A percentile compares a stretch with the other conserved stretches of the same genome.
These are phyloP conservation scores for Thalassiosira hispida DNA, from an alignment of 352 stramenopile genomes.

Conservation along the genomic window DNA sequence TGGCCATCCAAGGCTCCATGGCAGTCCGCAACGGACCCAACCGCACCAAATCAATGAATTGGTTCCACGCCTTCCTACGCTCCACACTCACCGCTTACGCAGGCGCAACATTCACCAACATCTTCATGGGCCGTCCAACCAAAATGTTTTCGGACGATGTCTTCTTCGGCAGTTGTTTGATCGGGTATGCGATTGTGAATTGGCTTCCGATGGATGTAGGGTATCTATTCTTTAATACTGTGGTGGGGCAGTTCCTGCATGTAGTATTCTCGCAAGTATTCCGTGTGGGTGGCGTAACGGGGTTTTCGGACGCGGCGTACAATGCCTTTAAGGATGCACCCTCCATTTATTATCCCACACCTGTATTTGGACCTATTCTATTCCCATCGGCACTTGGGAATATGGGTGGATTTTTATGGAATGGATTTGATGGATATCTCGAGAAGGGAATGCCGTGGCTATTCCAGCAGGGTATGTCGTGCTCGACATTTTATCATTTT, in stretches of 20 bases:
- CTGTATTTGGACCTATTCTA: constrained; percentile 80
- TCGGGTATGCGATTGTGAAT: constrained; percentile 73
- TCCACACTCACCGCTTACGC: constrained; percentile 64
- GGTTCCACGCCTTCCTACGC: constrained; percentile 81
- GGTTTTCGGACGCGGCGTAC: constrained; percentile 62
- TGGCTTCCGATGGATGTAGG: constrained; percentile 70
- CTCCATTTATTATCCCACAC: constrained; percentile 75
- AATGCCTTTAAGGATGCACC: constrained; percentile 63
- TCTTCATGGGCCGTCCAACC: constrained; percentile 82
- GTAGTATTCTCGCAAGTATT: constrained; percentile 73
- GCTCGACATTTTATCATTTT: constrained; percentile 82
- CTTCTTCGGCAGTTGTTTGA: constrained; percentile 61
- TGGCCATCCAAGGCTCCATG: constrained; percentile 61
- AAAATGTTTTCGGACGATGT: constrained; percentile 78
- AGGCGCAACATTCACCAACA: constrained; percentile 68
- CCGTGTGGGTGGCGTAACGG: constrained; percentile 60
- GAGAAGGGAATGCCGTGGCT: constrained; percentile 73
- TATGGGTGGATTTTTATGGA: constrained; percentile 78
- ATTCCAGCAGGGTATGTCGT: constrained; percentile 77
- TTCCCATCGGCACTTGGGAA: constrained; percentile 77
- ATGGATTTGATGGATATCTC: constrained; percentile 74
- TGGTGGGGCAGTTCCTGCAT: constrained; percentile 52
- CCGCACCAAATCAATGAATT: constrained; percentile 67
- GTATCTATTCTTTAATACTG: constrained; percentile 63
- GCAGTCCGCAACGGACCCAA: constrained; percentile 71